A percentile compares a stretch with the other conserved stretches of the same genome.
phyloP scores from a whole-genome alignment of 2,329 filamentous ascomycete species.

The Lanzia echinophila region DNA sequence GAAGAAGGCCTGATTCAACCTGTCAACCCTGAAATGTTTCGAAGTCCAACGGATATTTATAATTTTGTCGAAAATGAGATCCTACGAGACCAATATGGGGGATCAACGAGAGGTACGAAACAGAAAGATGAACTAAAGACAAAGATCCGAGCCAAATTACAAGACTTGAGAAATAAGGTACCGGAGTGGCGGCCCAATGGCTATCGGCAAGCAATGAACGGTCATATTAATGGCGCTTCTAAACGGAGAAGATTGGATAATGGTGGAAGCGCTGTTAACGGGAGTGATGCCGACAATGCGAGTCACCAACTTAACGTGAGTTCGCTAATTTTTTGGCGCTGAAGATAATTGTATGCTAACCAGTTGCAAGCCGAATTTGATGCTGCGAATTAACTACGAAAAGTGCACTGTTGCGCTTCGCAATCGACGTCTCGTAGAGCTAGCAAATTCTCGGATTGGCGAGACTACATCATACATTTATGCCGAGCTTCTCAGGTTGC shows the following conservation, averaged over 20 bases:
- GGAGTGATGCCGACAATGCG: constrained; percentile 26
- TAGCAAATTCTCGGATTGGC: constrained; percentile 65
- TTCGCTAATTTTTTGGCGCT: constrained; percentile 15
- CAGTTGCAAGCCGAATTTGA: constrained; percentile 53
- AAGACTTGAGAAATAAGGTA: constrained; percentile 42
- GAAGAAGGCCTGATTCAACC: constrained; percentile 62
- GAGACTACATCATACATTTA: constrained; percentile 74
- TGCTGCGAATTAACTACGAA: constrained; percentile 76
- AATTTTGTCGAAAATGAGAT: constrained; percentile 58
- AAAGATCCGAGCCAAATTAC: constrained; percentile 48
- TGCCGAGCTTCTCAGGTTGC: constrained; percentile 58
- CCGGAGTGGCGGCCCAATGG: constrained; percentile 24
- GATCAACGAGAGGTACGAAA: constrained; percentile 54
- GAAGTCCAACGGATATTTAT: constrained; percentile 53
- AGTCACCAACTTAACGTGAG: constrained; percentile 46
- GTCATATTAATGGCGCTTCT: constrained; percentile 20
- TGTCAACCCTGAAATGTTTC: constrained; percentile 50
- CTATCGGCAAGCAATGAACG: constrained; percentile 14
- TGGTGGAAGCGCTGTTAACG: constrained; percentile 36
- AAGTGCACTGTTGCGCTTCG: constrained; percentile 79
- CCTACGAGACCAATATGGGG: constrained; percentile 45
- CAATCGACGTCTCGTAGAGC: constrained; percentile 67
- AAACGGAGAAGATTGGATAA: constrained; percentile 52
- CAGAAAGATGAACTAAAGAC: constrained; percentile 56
- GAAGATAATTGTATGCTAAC: constrained; percentile 22